Conservation (phyloP, 768 basidiomycete species). For the Leccinum variicolor region DNA sequence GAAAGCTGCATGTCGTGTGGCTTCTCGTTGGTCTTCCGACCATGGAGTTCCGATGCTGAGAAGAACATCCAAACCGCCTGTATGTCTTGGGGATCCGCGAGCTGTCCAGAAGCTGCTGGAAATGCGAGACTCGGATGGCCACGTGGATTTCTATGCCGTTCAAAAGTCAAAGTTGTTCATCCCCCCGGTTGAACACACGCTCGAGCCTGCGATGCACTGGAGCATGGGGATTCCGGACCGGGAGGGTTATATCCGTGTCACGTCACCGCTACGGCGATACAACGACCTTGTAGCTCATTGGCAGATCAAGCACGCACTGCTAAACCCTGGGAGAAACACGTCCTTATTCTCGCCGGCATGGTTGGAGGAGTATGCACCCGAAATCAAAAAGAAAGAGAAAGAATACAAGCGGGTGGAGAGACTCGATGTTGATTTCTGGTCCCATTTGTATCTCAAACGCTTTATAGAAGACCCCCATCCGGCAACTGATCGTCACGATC, state of each 20-base stretch:
- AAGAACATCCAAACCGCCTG: conserved; percentile 40
- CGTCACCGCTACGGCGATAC: conserved; percentile 86
- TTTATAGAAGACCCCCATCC: conserved; percentile 29
- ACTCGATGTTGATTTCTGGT: conserved; percentile 40
- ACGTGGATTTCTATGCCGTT: conserved; percentile 38
- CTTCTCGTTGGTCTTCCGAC: conserved; percentile 68
- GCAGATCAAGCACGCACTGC: conserved; percentile 83
- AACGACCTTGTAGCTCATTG: conserved; percentile 82
- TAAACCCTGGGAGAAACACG: conserved; percentile 33
- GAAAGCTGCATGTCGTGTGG: conserved; percentile 73
- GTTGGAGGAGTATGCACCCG: conserved; percentile 41
- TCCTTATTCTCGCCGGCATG: conserved; percentile 46
- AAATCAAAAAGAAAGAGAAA: conserved; percentile 37
- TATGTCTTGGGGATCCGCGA: conserved; percentile 28
- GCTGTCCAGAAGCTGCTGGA: conserved; percentile 45
- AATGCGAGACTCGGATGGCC: conserved; percentile 44
- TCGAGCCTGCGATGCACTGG: conserved; percentile 63
- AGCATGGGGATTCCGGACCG: conserved; percentile 62
- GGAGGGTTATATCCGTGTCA: conserved; percentile 80
- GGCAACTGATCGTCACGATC: conserved; percentile 20
- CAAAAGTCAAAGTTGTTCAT: conserved; percentile 33
- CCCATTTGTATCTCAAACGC: conserved; percentile 36
- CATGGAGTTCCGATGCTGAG: conserved; percentile 61
- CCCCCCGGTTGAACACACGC: conserved; percentile 40
- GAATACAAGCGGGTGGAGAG: conserved; percentile 28